These are phyloP conservation scores for Russula virescens DNA, from an alignment of 768 basidiomycete genomes.

Conservation along the genomic window DNA sequence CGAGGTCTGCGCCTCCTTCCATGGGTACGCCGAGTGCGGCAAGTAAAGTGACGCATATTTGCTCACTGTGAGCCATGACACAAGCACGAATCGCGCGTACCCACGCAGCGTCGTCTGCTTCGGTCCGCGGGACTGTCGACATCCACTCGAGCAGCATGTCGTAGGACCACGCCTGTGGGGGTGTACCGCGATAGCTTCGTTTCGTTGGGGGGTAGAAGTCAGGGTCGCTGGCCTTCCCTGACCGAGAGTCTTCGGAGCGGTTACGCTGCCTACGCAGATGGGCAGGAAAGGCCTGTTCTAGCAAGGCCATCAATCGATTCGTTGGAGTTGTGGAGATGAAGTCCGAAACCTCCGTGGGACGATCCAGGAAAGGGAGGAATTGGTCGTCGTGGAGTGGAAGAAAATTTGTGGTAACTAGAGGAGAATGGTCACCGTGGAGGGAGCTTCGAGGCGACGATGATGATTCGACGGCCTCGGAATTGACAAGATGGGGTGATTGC, in stretches of 20 bases:
- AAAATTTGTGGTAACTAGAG: slow-evolving; percentile 1
- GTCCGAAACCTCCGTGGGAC: slow-evolving; percentile 22
- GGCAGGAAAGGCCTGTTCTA: slow-evolving; percentile 24
- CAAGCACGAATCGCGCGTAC: slow-evolving; percentile 21
- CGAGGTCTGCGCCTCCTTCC: slow-evolving; percentile 22
- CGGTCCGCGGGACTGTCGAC: slow-evolving; percentile 17
- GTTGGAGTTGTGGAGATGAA: slow-evolving; percentile 24
- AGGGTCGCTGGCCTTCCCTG: background rate
- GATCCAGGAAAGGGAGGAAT: slow-evolving; percentile 24
- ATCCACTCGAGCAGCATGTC: slow-evolving; percentile 24
- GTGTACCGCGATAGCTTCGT: background rate
- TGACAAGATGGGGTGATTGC: slow-evolving; percentile 3
- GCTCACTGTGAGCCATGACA: slow-evolving; percentile 25
- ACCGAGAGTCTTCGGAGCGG: background rate
- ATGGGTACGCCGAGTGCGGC: slow-evolving; percentile 25
- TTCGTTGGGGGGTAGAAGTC: background rate
- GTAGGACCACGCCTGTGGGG: slow-evolving; percentile 21
- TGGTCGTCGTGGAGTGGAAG: slow-evolving; percentile 19
- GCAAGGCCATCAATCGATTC: slow-evolving; percentile 23
- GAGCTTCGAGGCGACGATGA: background rate
- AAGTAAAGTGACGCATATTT: slow-evolving; percentile 23
- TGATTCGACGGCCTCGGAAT: background rate
- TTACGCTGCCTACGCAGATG: slow-evolving; percentile 14
- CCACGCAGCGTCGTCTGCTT: slow-evolving; percentile 20
- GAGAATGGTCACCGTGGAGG: background rate